Percentiles rank a stretch among this genome's conserved stretches.
Conservation (phyloP, 345 rosid genomes). For the Rhizophora mangle region DNA sequence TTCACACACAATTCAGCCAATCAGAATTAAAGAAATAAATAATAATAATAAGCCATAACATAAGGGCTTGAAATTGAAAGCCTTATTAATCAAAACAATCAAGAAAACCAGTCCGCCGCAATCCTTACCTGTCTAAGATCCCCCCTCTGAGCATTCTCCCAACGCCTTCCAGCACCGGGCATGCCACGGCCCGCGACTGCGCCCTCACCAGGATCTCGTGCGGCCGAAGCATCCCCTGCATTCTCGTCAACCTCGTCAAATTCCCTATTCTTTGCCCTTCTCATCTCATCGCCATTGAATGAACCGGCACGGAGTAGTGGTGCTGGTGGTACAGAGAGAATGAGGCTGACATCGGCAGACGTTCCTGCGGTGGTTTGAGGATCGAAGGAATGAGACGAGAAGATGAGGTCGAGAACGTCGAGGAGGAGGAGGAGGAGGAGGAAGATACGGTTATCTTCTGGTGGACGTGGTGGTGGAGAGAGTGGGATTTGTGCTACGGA, state of each 20-base stretch:
- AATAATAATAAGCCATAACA: no score
- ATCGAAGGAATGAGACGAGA: constrained; percentile 56
- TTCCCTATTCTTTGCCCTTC: constrained; percentile 31
- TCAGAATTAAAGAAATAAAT: no score
- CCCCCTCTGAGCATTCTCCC: constrained; percentile 92
- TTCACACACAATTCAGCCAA: no score
- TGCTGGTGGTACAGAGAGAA: constrained; percentile 43
- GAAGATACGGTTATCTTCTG: constrained; percentile 41
- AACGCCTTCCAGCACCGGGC: constrained; percentile 82
- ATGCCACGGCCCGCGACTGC: constrained; percentile 48
- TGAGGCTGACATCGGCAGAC: constrained; percentile 19
- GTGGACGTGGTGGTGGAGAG: constrained; percentile 41
- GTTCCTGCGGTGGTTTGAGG: constrained; percentile 69
- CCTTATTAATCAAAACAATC: no score
- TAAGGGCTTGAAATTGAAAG: no score
- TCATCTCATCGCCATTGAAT: constrained; percentile 32
- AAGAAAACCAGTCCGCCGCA: no score
- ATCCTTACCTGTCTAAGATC: no score
- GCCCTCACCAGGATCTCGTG: constrained; percentile 82
- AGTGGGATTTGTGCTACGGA: constrained; percentile 37
- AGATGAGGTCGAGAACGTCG: not conserved
- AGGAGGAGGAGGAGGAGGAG: constrained; percentile 29
- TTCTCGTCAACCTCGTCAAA: constrained; percentile 49
- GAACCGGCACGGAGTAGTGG: constrained; percentile 61
- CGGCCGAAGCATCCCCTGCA: constrained; percentile 67